A percentile compares a stretch with the other conserved stretches of the same genome.
These are phyloP conservation scores for Bipolaris oryzae DNA, from an alignment of 2,329 filamentous ascomycete species.

Conservation along the genomic window DNA sequence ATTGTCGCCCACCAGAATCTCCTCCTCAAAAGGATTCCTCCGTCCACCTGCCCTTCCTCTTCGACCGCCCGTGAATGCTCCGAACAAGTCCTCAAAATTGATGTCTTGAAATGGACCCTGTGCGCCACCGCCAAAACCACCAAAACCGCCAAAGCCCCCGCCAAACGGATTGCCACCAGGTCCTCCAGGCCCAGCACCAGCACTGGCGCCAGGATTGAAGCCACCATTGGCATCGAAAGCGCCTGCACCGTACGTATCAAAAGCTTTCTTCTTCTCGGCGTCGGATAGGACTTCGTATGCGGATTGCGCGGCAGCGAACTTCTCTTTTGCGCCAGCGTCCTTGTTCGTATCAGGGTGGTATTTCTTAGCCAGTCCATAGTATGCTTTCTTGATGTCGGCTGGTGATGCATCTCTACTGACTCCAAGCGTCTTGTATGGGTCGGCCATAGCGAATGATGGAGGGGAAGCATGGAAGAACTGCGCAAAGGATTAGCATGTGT, in stretches of 20 bases:
- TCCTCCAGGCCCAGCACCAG: slow-evolving; percentile 58
- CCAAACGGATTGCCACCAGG: slow-evolving; percentile 69
- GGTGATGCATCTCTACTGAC: slow-evolving; percentile 81
- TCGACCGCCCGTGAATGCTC: slow-evolving; percentile 73
- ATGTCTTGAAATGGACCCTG: slow-evolving; percentile 74
- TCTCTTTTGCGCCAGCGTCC: slow-evolving; percentile 89
- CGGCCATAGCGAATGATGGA: slow-evolving; percentile 69
- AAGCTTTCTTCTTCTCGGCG: slow-evolving; percentile 89
- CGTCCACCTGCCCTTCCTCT: slow-evolving; percentile 57
- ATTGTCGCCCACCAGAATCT: slow-evolving; percentile 88
- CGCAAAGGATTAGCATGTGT: slow-evolving; percentile 19
- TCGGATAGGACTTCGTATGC: slow-evolving; percentile 95
- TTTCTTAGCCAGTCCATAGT: slow-evolving; percentile 97
- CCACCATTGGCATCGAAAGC: slow-evolving; percentile 70
- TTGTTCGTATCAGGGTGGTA: slow-evolving; percentile 99
- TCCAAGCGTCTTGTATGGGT: slow-evolving; percentile 87
- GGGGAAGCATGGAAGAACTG: slow-evolving; percentile 48
- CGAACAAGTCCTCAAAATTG: slow-evolving; percentile 96
- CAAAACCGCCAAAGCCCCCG: slow-evolving; percentile 56
- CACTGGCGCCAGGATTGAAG: slow-evolving; percentile 76
- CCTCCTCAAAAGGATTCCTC: slow-evolving; percentile 75
- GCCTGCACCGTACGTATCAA: slow-evolving; percentile 87
- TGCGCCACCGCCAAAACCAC: slow-evolving; percentile 41
- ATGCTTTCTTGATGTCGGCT: slow-evolving; percentile 95
- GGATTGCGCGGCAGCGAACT: slow-evolving; percentile 88